Evolutionary conservation across 2,329 filamentous ascomycete species (phyloP), one percentile per base, ranked within the genome.

Genomic region (Lecanosticta acicola): DNA sequence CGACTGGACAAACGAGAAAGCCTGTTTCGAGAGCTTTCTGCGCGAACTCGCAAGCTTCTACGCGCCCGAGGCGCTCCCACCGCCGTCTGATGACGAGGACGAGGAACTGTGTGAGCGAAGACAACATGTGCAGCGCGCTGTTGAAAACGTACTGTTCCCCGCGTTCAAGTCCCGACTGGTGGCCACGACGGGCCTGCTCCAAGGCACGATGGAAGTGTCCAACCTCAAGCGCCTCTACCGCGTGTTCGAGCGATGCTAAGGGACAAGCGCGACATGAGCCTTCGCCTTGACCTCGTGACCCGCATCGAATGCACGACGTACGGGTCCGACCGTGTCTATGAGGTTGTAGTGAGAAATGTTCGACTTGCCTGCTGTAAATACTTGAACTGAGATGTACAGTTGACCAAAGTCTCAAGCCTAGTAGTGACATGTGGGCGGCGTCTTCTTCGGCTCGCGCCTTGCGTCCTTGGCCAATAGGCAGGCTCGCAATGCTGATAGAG

Each of bases 121-220:
- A 37, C 45, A 70, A 71, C 62, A 78, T 32, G 71, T 98, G n/a
- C 75, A 77, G 24, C 78, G 81, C 58, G 83, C 84, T 32, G 68
- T 98, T 1, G 91, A 98, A 67, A 80, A 94, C 67, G 74, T 89
- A 8, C 76, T 98, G 45, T 97, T 98, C 57, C 93, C 93, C 0
- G 87, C 89, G 0, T 87, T 96, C 61, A 87, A 88, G 64, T 75
- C 84, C 3, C 76, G 89, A 46, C 68, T 98, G 38, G 80, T 97
- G 45, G 90, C 87, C 16, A 96, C 93, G 7, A 84, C 79, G 40
- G 39, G 43, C 21, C 39, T 57, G 8, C 41, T 54, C 35, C 52
- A 52, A 32, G 55, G 57, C 37, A 50, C 44, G 8, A 43, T 55
- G 33, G 53, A 59, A 39, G 67, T 70, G 4, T 71, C 66, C 9